Percentiles rank a stretch among this genome's conserved stretches.
phyloP scores from a whole-genome alignment of 2,329 filamentous ascomycete species.

The Fusarium sp. region DNA sequence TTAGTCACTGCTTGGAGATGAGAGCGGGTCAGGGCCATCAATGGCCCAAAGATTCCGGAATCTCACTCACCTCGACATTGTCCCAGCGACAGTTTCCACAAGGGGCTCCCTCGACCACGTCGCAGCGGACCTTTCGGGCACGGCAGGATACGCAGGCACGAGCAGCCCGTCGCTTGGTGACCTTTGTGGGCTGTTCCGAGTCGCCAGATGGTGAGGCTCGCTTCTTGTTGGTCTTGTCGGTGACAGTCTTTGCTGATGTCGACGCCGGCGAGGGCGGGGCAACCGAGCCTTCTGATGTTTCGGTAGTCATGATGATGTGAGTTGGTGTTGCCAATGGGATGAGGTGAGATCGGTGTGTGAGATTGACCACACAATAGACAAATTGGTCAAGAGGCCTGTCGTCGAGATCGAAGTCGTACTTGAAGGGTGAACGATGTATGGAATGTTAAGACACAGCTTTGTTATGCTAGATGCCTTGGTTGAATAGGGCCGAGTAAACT shows the following conservation, averaged over 20 bases:
- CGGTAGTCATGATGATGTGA: slow-evolving; percentile 36
- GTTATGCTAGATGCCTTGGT: slow-evolving; percentile 4
- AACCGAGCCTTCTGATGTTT: slow-evolving; percentile 42
- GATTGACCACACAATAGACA: neutral
- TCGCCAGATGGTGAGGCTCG: slow-evolving; percentile 48
- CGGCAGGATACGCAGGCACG: slow-evolving; percentile 92
- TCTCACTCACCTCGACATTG: slow-evolving; percentile 71
- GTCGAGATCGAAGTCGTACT: neutral
- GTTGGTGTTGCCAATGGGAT: neutral
- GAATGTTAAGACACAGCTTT: slow-evolving; percentile 14
- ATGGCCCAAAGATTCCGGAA: slow-evolving; percentile 12
- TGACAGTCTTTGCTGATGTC: slow-evolving; percentile 42
- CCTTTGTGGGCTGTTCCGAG: slow-evolving; percentile 56
- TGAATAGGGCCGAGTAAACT: slow-evolving; percentile 15
- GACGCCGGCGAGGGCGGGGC: slow-evolving; percentile 48
- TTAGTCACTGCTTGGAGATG: slow-evolving; percentile 33
- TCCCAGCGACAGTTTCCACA: slow-evolving; percentile 90
- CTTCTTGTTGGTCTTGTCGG: slow-evolving; percentile 51
- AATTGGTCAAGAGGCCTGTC: neutral
- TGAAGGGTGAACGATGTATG: neutral
- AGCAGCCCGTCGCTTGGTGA: slow-evolving; percentile 85
- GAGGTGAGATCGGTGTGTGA: neutral
- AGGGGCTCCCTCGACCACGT: slow-evolving; percentile 89
- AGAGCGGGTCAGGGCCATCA: slow-evolving; percentile 15
- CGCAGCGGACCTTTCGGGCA: slow-evolving; percentile 90